Percentiles rank a stretch among this genome's conserved stretches.
Conservation (phyloP, 148 eudicot species). For the Selenicereus undatus region DNA sequence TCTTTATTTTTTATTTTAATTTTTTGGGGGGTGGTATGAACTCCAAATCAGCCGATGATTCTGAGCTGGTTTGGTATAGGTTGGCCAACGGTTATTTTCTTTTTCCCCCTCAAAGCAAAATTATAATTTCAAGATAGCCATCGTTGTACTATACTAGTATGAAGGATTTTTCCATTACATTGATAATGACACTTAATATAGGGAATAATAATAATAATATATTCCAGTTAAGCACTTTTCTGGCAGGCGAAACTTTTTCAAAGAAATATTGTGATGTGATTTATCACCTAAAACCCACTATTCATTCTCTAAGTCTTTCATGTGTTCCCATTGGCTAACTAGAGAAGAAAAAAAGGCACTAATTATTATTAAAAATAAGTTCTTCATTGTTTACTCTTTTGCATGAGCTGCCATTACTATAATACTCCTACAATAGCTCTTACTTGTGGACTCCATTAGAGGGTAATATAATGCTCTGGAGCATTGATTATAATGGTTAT, state of each 20-base stretch:
- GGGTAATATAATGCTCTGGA: background rate
- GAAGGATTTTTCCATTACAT: background rate
- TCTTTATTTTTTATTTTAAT: background rate
- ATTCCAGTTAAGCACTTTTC: too few relatives aligned
- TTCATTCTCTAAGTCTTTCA: background rate
- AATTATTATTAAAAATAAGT: too few relatives aligned
- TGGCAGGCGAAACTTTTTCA: too few relatives aligned
- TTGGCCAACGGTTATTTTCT: slow-evolving; percentile 20
- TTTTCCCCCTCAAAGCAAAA: background rate
- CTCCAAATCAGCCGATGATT: slow-evolving; percentile 10
- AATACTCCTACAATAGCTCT: too few relatives aligned
- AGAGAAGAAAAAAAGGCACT: background rate
- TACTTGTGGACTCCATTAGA: background rate
- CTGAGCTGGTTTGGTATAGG: slow-evolving; percentile 22
- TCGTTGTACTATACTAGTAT: background rate
- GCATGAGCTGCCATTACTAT: too few relatives aligned
- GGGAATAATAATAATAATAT: background rate
- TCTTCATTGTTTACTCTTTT: background rate
- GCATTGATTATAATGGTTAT: background rate
- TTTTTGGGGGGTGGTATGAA: background rate
- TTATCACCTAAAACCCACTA: slow-evolving; percentile 1
- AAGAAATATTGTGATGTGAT: background rate
- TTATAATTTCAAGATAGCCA: slow-evolving; percentile 6
- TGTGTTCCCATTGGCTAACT: background rate
- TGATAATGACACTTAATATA: background rate